Evolutionary conservation across 257 asterid species (phyloP), one percentile per base, ranked within the genome.

Genomic region (Fraxinus pennsylvanica): DNA sequence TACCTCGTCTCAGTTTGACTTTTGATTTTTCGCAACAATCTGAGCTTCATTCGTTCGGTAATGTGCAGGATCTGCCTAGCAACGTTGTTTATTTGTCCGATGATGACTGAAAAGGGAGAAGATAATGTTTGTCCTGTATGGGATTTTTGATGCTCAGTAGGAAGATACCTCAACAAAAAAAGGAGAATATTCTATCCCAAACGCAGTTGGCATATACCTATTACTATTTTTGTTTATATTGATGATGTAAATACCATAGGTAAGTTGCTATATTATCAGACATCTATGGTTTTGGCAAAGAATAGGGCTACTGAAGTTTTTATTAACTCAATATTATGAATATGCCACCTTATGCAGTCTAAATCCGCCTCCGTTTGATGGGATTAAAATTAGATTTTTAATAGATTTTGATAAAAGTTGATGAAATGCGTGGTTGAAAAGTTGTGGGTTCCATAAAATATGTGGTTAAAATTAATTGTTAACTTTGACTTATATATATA

Each of bases 1-100:
- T 74, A 63, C 83, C 82, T 27, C 74, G 43, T 73, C 27, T 78
- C 57, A 67, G 39, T 72, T 33, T 67, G 50, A 66, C 36, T 76
- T 61, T 30, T 43, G 65, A 66, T 68, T 76, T 43, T n/a, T 43
- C 2, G 33, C 50, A 43, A 17, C 39, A 32, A 66, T 43, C 63
- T 35, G 52, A 29, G 68, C 36, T 66, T 68, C 38, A 32, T 13
- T 66, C 30, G 5, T 76, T 45, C 1, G 17, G 19, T 27, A 25
- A 25, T 13, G 6, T 63, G 32, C 69, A 22, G 69, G 35, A n/a
- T 27, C 8, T 63, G 12, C 35, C 29, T 6, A n/a, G 67, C 17
- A 6, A 63, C 19, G n/a, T 63, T 3, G 69, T 63, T 63, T 63
- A 63, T 63, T 63, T 63, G 35, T 63, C 69, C 4, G 69, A 63